Base-by-base conservation (phyloP, 31 red algal genomes). In the Odonthalia washingtoniensis region DNA sequence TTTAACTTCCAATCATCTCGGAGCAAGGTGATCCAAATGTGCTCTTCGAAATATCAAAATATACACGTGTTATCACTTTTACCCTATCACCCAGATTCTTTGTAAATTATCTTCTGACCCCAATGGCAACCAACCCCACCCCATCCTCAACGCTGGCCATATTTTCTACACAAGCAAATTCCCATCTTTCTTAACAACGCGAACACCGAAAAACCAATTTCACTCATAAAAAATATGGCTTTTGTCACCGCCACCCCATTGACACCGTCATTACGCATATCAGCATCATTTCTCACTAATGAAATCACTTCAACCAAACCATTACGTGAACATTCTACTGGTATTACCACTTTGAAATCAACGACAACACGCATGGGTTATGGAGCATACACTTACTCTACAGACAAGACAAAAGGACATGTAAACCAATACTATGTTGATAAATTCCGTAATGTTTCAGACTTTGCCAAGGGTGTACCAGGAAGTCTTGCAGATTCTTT, bases 401-500 rank as follows among this genome's bases (percentile, higher is more conserved):
- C 88, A 0, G 94, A 95, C 75, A 88, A 85, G 74, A 95, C 94
- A 2, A 89, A 85, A 68, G 94, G 94, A 5, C 94, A 95, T 61
- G 89, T 86, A 1, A 9, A 80, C 28, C 94, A 92, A 45, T 92
- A 91, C 64, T 95, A 95, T 69, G 85, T 95, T 16, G 94, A 95
- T 85, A 95, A 95, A 49, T 88, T 92, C 79, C 94, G 94, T 52
- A 73, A 80, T 18, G 44, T 64, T 33, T 83, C 88, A 27, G 94
- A 92, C 68, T 92, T 88, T 73, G 5, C 76, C 0, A 82, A 84
- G 34, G 77, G 94, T 0, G 27, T 33, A 3, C 88, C 89, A 1
- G 40, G 6, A 3, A 80, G 46, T 41, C 40, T 66, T 36, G 74
- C 35, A 66, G 85, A 89, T 84, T 80, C 83, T 1, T 60, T 53